Base-by-base conservation (phyloP, 768 basidiomycete species). In the Pisolithus orientalis region DNA sequence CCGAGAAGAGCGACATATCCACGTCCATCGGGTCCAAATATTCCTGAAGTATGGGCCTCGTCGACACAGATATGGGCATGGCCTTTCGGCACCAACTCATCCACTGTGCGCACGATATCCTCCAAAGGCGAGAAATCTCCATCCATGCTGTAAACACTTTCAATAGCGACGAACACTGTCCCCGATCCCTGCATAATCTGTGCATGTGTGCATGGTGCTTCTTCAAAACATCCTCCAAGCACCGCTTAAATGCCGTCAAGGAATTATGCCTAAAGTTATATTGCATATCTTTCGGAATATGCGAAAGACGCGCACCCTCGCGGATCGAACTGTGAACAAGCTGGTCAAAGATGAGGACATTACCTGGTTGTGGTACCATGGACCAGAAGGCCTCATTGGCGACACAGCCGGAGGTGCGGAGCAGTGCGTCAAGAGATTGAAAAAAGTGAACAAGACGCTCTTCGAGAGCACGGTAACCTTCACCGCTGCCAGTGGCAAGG, bases 131-230 rank as follows among this genome's bases (percentile, higher is more conserved):
- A 69, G 31, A 81, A 69, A 54, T 80, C 77, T 5, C 82, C 82
- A 42, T 83, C 80, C 82, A 83, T 82, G 53, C 78, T 79, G 61
- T 84, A 82, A 13, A 82, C 61, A 9, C 72, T 72, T 65, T 83
- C 82, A 10, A 82, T 65, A 0, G 75, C 70, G 17, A 84, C 57
- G 57, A 80, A 82, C 6, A 82, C 31, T 39, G 57, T 70, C 39
- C 53, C 53, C 29, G 62, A 59, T 0, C 70, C 71, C 1, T 38
- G 52, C 25, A 37, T 50, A 27, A 69, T 57, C 32, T 50, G 53
- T 6, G 59, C 58, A 34, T 58, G 58, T 50, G 53, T 6, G 59
- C 58, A 34, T 58, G 58, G n/a, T 59, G 55, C 21, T 62, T 52
- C 29, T 65, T 57, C 10, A 73, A 58, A 8, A 58, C 42, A 10